A percentile compares a stretch with the other conserved stretches of the same genome.
These are phyloP conservation scores for Penstemon barbatus DNA, from an alignment of 257 asterid genomes.

Conservation along the genomic window DNA sequence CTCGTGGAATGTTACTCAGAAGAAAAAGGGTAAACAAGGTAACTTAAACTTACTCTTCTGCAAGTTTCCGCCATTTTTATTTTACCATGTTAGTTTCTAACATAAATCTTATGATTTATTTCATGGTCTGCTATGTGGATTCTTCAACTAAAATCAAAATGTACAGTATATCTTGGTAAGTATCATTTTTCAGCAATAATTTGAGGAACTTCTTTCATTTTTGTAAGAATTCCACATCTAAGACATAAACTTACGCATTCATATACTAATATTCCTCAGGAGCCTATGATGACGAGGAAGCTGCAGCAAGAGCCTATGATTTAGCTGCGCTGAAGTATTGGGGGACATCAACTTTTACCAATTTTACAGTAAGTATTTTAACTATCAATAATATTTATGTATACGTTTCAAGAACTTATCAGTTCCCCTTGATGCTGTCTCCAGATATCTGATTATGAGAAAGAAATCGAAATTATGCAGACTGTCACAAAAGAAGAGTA, in stretches of 20 bases:
- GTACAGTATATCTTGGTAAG: conserved; percentile 51
- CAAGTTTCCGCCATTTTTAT: no score
- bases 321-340: conserved; percentile 57
- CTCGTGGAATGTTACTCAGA: conserved; percentile 61
- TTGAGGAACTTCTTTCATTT: conserved; percentile 23
- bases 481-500: conserved; percentile 56
- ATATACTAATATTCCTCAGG: conserved; percentile 30
- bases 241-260: conserved; percentile 9
- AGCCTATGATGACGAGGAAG: conserved; percentile 59
- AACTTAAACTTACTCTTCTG: not conserved
- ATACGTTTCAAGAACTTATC: not conserved
- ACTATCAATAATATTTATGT: not conserved
- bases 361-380: conserved; percentile 36
- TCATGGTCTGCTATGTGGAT: not conserved
- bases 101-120: not conserved
- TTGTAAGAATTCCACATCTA: not conserved
- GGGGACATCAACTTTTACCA: conserved; percentile 53
- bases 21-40: conserved; percentile 67
- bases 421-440: not conserved
- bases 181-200: not conserved
- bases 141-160: conserved; percentile 14
- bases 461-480: conserved; percentile 50
- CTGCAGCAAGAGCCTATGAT: conserved; percentile 60
- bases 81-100: not conserved
- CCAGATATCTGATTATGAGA: conserved; percentile 26